Percentiles rank a stretch among this genome's conserved stretches.
Conservation (phyloP, 306 rosid species). For the Cajanus cajan region DNA sequence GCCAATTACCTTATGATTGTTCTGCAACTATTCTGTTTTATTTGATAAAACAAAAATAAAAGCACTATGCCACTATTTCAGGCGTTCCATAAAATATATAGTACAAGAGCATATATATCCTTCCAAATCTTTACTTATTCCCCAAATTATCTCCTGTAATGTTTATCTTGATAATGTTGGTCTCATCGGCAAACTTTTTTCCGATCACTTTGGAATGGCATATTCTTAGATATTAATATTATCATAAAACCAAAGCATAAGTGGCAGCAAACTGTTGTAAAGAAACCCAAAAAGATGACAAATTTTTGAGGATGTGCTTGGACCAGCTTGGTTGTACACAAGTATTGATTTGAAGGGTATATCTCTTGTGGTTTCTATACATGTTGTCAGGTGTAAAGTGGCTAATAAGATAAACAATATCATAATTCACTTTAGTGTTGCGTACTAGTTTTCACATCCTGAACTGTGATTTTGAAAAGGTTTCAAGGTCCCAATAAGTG, state of each 20-base stretch:
- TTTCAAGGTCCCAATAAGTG: not conserved
- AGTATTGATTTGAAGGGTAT: not conserved
- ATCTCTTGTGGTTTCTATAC: not conserved
- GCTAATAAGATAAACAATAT: not conserved
- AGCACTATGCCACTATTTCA: not conserved
- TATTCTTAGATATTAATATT: not conserved
- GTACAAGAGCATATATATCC: not conserved
- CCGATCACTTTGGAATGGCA: not conserved
- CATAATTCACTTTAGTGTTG: conserved; percentile 11
- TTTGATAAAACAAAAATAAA: not conserved
- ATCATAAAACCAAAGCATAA: conserved; percentile 1
- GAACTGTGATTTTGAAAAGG: not conserved
- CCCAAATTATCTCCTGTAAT: not conserved
- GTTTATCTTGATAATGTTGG: conserved; percentile 22
- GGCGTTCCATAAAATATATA: not conserved
- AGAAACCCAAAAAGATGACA: conserved; percentile 10
- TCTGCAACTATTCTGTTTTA: not conserved
- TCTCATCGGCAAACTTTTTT: not conserved
- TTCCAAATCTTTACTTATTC: not conserved
- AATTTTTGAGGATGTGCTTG: not conserved
- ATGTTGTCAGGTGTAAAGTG: conserved; percentile 6
- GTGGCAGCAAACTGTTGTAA: conserved; percentile 10
- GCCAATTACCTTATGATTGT: not conserved
- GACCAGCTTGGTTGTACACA: not conserved
- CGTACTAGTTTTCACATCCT: conserved; percentile 8